These are phyloP conservation scores for Echeveria elegans DNA, from an alignment of 164 flowering plant species.

Conservation along the genomic window DNA sequence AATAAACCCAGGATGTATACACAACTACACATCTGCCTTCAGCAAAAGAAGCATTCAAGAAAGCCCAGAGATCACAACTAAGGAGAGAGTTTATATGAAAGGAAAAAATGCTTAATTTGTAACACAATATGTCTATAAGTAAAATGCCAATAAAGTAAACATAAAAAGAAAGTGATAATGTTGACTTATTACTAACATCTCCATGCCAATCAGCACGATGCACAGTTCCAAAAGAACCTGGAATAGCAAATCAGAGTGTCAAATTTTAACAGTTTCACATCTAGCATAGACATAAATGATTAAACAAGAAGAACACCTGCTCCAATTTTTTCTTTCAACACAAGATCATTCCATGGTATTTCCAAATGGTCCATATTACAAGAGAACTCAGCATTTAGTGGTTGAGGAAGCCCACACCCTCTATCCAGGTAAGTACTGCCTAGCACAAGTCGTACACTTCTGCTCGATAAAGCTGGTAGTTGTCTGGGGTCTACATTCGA, in stretches of 20 bases:
- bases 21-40: too few relatives aligned
- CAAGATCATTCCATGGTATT: constrained; percentile 91
- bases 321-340: constrained; percentile 82
- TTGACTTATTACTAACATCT: constrained; percentile 45
- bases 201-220: constrained; percentile 99
- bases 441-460: constrained; percentile 10
- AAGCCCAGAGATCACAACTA: too few relatives aligned
- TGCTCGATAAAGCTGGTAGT: neutral
- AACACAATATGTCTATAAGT: too few relatives aligned
- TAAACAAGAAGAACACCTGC: constrained; percentile 41
- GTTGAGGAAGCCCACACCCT: constrained; percentile 22
- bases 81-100: too few relatives aligned
- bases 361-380: constrained; percentile 66
- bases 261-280: neutral
- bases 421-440: constrained; percentile 31
- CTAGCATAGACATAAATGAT: neutral
- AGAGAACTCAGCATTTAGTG: constrained; percentile 31
- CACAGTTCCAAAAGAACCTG: constrained; percentile 80
- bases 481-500: too few relatives aligned
- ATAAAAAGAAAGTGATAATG: neutral
- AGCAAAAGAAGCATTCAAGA: too few relatives aligned
- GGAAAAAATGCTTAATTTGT: too few relatives aligned
- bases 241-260: neutral
- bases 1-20: too few relatives aligned
- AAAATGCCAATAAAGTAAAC: too few relatives aligned